These are phyloP conservation scores for Leccinellum rugosiceps DNA, from an alignment of 768 basidiomycete genomes.

Conservation along the genomic window DNA sequence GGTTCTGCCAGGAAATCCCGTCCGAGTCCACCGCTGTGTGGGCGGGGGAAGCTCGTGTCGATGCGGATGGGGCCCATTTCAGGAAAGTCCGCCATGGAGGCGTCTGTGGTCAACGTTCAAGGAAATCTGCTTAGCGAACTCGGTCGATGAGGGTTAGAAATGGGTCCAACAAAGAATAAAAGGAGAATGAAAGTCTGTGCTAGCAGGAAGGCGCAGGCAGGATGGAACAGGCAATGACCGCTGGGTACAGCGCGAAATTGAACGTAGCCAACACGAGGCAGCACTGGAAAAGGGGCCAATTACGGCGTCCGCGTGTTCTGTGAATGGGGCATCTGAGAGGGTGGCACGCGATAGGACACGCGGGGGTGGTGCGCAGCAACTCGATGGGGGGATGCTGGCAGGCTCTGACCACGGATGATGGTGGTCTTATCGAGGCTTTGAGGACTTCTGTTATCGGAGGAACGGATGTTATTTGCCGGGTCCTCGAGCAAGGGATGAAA, in stretches of 20 bases:
- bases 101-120: background rate
- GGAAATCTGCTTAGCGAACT: background rate
- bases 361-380: background rate
- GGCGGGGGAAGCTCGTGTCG: slow-evolving; percentile 29
- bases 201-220: slow-evolving; percentile 17
- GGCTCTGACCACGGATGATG: background rate
- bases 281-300: slow-evolving; percentile 26
- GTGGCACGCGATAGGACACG: slow-evolving; percentile 15
- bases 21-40: slow-evolving; percentile 25
- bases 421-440: background rate
- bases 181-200: background rate
- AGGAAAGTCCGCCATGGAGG: slow-evolving; percentile 26
- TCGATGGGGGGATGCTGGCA: background rate
- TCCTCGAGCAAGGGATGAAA: background rate
- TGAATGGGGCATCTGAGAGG: background rate
- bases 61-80: slow-evolving; percentile 25
- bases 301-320: slow-evolving; percentile 12
- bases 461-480: background rate
- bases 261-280: slow-evolving; percentile 30
- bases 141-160: background rate
- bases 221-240: slow-evolving; percentile 21
- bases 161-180: background rate
- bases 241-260: slow-evolving; percentile 12
- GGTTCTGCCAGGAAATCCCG: slow-evolving; percentile 28
- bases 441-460: background rate